Percentiles rank a stretch among this genome's conserved stretches.
phyloP scores from a whole-genome alignment of 139 green algal genomes.

The Ulvella scutata region DNA sequence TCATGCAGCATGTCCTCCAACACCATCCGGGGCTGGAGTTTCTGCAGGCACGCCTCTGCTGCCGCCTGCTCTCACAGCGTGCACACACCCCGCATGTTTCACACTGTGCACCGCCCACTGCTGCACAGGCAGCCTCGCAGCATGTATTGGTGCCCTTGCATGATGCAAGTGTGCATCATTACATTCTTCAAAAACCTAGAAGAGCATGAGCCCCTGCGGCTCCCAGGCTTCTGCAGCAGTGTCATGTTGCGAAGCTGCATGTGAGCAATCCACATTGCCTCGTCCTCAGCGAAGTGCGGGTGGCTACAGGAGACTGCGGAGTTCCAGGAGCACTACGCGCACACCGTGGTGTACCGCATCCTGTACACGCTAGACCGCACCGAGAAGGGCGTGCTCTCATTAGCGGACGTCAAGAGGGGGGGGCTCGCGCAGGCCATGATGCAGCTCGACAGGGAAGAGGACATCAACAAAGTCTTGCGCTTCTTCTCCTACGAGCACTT shows the following conservation, averaged over 20 bases:
- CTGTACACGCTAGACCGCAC: conserved; percentile 83
- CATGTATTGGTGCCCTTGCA: too few relatives aligned
- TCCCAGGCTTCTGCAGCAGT: too few relatives aligned
- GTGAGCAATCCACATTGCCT: too few relatives aligned
- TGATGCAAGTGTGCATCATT: too few relatives aligned
- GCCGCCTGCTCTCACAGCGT: too few relatives aligned
- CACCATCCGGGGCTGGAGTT: conserved; percentile 95
- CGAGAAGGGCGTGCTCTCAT: conserved; percentile 54
- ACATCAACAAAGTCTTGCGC: conserved; percentile 77
- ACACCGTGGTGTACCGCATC: conserved; percentile 96
- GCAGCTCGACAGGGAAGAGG: conserved; percentile 76
- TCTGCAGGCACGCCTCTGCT: conserved; percentile 1
- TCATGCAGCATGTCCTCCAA: conserved; percentile 41
- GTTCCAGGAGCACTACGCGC: conserved; percentile 86
- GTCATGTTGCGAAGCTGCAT: too few relatives aligned
- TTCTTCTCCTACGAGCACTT: conserved; percentile 98
- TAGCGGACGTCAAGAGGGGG: conserved; percentile 68
- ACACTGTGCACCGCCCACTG: too few relatives aligned
- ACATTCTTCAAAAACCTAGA: too few relatives aligned
- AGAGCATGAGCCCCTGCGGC: too few relatives aligned
- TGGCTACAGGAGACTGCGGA: conserved; percentile 78
- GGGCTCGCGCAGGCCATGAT: conserved; percentile 73
- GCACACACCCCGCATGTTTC: too few relatives aligned
- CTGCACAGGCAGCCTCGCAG: too few relatives aligned
- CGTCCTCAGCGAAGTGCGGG: too few relatives aligned